Conservation (phyloP, 1,139 yeast species). For the Lodderomyces oxycetoniae region DNA sequence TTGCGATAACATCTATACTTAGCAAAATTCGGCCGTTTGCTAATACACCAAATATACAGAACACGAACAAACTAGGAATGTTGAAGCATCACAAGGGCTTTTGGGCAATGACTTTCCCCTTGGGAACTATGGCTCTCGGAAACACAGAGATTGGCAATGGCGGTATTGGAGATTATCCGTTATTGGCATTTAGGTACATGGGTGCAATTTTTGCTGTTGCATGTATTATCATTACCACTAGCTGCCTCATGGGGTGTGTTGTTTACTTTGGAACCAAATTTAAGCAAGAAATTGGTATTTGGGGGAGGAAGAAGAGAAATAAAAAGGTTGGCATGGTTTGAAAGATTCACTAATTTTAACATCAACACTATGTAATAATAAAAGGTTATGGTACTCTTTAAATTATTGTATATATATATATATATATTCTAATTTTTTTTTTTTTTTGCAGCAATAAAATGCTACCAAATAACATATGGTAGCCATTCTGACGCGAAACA, state of each 20-base stretch:
- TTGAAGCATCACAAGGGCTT: conserved; percentile 40
- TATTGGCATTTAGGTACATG: conserved; percentile 54
- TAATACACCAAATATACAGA: conserved; percentile 12
- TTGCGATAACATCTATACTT: conserved; percentile 45
- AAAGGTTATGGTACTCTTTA: too few species aligned
- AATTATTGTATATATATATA: too few species aligned
- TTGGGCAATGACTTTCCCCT: conserved; percentile 90
- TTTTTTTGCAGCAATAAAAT: too few species aligned
- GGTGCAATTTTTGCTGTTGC: conserved; percentile 56
- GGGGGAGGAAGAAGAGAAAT: conserved; percentile 3
- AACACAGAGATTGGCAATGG: conserved; percentile 46
- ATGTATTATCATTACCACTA: conserved; percentile 25
- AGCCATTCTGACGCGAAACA: too few species aligned
- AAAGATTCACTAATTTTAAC: conserved; percentile 2
- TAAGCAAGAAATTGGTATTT: conserved; percentile 2
- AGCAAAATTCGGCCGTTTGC: conserved; percentile 36
- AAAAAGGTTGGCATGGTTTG: conserved; percentile 6
- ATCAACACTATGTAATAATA: too few species aligned
- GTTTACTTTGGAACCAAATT: conserved; percentile 13
- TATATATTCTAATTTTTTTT: too few species aligned
- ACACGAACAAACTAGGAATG: conserved; percentile 14
- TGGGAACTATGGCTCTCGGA: conserved; percentile 76
- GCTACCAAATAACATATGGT: too few species aligned
- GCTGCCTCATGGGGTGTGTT: conserved; percentile 28
- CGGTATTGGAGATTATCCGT: conserved; percentile 28